These are phyloP conservation scores for Volutella citrinella DNA, from an alignment of 2,329 filamentous ascomycete species.

Conservation along the genomic window DNA sequence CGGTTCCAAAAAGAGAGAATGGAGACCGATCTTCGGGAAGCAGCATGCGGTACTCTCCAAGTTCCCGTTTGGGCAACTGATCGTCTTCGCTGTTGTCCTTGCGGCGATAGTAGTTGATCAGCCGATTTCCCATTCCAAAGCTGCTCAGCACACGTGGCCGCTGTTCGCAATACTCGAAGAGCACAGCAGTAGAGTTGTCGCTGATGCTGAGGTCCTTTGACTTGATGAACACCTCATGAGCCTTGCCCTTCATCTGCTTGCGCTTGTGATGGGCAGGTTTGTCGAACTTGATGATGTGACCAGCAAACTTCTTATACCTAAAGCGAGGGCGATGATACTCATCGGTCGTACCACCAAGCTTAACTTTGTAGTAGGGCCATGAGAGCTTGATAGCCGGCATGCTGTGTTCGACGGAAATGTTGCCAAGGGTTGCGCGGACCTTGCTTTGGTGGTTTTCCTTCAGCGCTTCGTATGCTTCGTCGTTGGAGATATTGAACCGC, in stretches of 20 bases:
- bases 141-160: constrained; percentile 89
- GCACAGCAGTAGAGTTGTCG: constrained; percentile 82
- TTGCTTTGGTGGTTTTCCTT: constrained; percentile 98
- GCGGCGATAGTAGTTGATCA: constrained; percentile 96
- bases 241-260: constrained; percentile 78
- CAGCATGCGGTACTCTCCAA: constrained; percentile 85
- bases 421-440: constrained; percentile 86
- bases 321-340: constrained; percentile 83
- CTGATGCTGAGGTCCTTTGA: constrained; percentile 81
- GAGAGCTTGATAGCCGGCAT: constrained; percentile 87
- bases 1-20: constrained; percentile 91
- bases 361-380: constrained; percentile 94
- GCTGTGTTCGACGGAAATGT: constrained; percentile 90
- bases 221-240: constrained; percentile 73
- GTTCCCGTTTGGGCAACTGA: constrained; percentile 71
- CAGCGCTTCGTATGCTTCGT: constrained; percentile 90
- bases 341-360: constrained; percentile 68
- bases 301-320: constrained; percentile 65
- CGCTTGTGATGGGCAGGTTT: constrained; percentile 73
- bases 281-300: constrained; percentile 68
- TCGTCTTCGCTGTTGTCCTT: constrained; percentile 71
- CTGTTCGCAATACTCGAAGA: constrained; percentile 96
- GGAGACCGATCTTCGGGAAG: constrained; percentile 93
- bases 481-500: constrained; percentile 94
- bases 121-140: constrained; percentile 93